Percentiles rank a stretch among this genome's conserved stretches.
Conservation (phyloP, 2,329 filamentous ascomycete genomes). For the Camillea tinctor region DNA sequence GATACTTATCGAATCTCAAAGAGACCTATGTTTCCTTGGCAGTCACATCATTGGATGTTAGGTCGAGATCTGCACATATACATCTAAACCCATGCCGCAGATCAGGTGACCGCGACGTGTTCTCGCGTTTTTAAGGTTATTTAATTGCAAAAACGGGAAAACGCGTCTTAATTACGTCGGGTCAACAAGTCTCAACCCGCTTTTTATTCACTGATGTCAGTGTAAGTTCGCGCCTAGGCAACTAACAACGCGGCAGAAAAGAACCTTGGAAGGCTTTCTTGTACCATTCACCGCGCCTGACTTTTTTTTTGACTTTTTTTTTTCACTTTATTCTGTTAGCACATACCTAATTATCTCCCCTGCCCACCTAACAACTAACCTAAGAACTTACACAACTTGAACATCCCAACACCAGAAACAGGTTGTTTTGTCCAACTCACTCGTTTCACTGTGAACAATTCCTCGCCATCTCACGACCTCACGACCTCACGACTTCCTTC, state of each 20-base stretch:
- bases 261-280: not conserved
- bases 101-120: constrained; percentile 21
- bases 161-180: constrained; percentile 17
- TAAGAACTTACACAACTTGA: too few relatives aligned
- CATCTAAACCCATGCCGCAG: not conserved
- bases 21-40: not conserved
- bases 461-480: constrained; percentile 5
- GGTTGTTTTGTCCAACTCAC: not conserved
- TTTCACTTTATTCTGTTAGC: too few relatives aligned
- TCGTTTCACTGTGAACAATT: not conserved
- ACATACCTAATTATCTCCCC: not conserved
- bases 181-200: constrained; percentile 4
- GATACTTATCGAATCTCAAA: too few relatives aligned
- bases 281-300: not conserved
- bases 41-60: not conserved
- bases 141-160: constrained; percentile 3
- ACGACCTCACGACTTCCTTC: not conserved
- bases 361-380: not conserved
- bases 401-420: not conserved
- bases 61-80: not conserved
- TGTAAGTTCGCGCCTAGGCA: not conserved
- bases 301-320: too few relatives aligned
- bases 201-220: not conserved
- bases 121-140: constrained; percentile 22
- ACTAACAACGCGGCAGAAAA: not conserved